These are phyloP conservation scores for Pelargonium nanum DNA, from an alignment of 345 rosid species.

Conservation along the genomic window DNA sequence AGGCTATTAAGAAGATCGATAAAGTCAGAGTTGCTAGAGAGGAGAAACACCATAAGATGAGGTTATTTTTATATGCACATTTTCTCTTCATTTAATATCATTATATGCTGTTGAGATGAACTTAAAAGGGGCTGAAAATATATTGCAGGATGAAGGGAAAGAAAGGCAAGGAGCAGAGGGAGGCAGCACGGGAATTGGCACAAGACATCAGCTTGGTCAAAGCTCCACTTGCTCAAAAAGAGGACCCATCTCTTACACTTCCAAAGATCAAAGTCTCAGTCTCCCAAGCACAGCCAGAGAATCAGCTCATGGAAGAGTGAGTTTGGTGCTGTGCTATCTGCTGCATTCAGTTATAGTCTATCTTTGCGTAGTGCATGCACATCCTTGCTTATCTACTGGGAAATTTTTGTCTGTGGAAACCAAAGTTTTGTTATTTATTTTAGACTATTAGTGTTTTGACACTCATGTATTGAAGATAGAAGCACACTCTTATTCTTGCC, in stretches of 20 bases:
- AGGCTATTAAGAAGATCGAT: slow-evolving; percentile 84
- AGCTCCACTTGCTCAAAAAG: slow-evolving; percentile 32
- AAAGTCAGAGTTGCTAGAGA: slow-evolving; percentile 55
- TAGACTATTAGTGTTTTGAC: neutral
- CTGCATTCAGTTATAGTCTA: neutral
- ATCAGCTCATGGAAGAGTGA: slow-evolving; percentile 74
- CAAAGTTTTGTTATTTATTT: neutral
- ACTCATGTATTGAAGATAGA: neutral
- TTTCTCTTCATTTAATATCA: neutral
- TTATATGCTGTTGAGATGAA: neutral
- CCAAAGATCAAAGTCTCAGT: slow-evolving; percentile 54
- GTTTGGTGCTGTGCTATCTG: neutral
- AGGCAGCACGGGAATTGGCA: slow-evolving; percentile 34
- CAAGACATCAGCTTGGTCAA: slow-evolving; percentile 40
- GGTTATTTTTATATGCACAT: slow-evolving; percentile 25
- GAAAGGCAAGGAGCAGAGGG: slow-evolving; percentile 29
- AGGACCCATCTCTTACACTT: slow-evolving; percentile 30
- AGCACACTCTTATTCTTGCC: too few species aligned
- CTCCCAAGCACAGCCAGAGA: slow-evolving; percentile 25
- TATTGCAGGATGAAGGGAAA: slow-evolving; percentile 49
- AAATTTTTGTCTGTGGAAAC: neutral
- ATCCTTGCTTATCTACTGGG: neutral
- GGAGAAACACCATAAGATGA: slow-evolving; percentile 34
- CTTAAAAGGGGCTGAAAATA: neutral
- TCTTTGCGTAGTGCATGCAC: neutral